phyloP scores from a whole-genome alignment of 2,329 filamentous ascomycete genomes.

The Colletotrichum filicis region DNA sequence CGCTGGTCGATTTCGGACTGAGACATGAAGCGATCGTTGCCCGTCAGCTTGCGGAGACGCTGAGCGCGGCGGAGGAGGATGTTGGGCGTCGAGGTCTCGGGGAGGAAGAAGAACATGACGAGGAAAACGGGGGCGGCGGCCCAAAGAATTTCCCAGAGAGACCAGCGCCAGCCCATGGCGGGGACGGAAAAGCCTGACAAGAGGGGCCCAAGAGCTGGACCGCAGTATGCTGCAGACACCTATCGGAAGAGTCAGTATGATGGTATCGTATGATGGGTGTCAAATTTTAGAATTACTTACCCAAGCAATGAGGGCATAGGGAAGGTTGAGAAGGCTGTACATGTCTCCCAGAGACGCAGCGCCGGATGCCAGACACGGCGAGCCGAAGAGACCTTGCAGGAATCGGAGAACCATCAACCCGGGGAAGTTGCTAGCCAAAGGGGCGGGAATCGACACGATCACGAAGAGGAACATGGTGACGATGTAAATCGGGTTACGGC shows the following conservation, averaged over 20 bases:
- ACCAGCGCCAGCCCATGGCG: conserved; percentile 71
- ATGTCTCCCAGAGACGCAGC: conserved; percentile 64
- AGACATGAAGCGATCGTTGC: conserved; percentile 65
- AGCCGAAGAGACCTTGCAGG: conserved; percentile 74
- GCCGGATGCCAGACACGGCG: conserved; percentile 71
- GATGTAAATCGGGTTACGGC: conserved; percentile 76
- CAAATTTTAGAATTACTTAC: conserved; percentile 37
- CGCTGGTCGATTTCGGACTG: conserved; percentile 73
- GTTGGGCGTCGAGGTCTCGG: conserved; percentile 69
- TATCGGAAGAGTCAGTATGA: neutral
- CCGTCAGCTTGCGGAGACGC: conserved; percentile 71
- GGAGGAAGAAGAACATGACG: conserved; percentile 71
- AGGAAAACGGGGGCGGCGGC: conserved; percentile 67
- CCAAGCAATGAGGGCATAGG: conserved; percentile 70
- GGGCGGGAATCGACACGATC: conserved; percentile 72
- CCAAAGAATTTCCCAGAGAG: conserved; percentile 73
- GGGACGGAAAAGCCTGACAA: conserved; percentile 70
- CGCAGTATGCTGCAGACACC: conserved; percentile 50
- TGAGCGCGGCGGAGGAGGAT: conserved; percentile 70
- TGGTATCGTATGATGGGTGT: neutral
- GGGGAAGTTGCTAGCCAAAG: conserved; percentile 70
- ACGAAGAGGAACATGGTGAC: conserved; percentile 76
- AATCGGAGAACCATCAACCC: conserved; percentile 74
- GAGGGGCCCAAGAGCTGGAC: conserved; percentile 67
- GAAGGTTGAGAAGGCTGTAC: conserved; percentile 64